Percentiles rank a stretch among this genome's conserved stretches.
These are phyloP conservation scores for Crithidia sp. DNA, from an alignment of 208 protist species.

Conservation along the genomic window DNA sequence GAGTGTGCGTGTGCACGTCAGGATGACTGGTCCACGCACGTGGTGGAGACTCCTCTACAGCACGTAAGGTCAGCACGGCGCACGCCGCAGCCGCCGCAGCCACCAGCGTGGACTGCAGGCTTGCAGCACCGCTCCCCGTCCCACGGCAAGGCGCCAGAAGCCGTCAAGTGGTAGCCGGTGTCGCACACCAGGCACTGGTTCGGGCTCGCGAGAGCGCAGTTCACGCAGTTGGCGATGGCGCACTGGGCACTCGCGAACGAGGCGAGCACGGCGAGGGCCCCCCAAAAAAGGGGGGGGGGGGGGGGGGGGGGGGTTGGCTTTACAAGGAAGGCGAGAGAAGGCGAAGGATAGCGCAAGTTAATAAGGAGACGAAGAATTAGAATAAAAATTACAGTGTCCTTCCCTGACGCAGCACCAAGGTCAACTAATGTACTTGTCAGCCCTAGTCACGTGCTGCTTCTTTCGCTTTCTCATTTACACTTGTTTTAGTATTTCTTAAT, in stretches of 20 bases:
- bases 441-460: neutral
- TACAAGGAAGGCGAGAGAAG: no score
- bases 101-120: conserved; percentile 7
- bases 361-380: no score
- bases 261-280: neutral
- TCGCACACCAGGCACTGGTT: conserved; percentile 24
- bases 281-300: no score
- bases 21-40: no score
- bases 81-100: conserved; percentile 8
- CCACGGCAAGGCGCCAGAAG: conserved; percentile 8
- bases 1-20: no score
- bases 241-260: neutral
- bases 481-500: no score
- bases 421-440: neutral
- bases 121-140: conserved; percentile 5
- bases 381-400: no score
- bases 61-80: conserved; percentile 17
- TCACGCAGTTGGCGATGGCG: neutral
- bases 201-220: conserved; percentile 4
- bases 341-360: no score
- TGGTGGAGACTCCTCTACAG: conserved; percentile 1
- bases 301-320: no score
- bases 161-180: conserved; percentile 20
- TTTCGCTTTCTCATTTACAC: neutral
- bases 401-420: no score